Evolutionary conservation across 2,329 filamentous ascomycete species (phyloP), one percentile per base, ranked within the genome.

Genomic region (Ophiostoma novo-ulmi): DNA sequence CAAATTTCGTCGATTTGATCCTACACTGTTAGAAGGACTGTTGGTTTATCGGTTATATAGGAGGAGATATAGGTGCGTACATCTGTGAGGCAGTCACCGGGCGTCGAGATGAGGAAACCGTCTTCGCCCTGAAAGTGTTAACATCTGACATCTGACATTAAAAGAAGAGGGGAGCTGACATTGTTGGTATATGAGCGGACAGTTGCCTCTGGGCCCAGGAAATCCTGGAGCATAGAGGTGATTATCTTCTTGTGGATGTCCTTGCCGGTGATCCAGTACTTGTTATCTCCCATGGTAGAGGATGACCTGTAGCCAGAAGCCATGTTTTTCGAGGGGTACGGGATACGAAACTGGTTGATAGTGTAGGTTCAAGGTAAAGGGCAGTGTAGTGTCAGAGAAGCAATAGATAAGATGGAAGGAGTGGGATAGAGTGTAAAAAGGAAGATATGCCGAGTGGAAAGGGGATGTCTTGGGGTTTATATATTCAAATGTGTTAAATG

Each of bases 1-100:
- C 86, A 88, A 70, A 88, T 87, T 75, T 88, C 86, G 75, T 88
- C 85, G 73, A 88, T 88, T 81, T 88, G 86, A 78, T 87, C 85
- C 86, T 88, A 75, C 70, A 70, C 58, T 67, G 67, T 71, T 73
- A 44, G 55, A 63, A n/a, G 35, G n/a, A 31, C 52, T 58, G 20
- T 1, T 26, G 20, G 17, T 52, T 55, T 14, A 14, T 11, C 10
- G 14, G 1, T 38, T n/a, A 22, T 36, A n/a, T 20, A 22, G 1
- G 3, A 17, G 11, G 13, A 36, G 1, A 36, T 17, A 17, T 13
- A 3, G 31, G 31, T 31, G 31, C 85, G 83, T 78, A 88, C 86
- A 80, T 88, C 86, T 74, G 85, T 86, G 74, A 88, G 77, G 76
- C 85, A 88, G 70, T 82, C 80, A 44, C 86, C 86, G 8, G 85